Evolutionary conservation across 2,329 filamentous ascomycete species (phyloP), one percentile per base, ranked within the genome.

Genomic region (Neonectria faginata): DNA sequence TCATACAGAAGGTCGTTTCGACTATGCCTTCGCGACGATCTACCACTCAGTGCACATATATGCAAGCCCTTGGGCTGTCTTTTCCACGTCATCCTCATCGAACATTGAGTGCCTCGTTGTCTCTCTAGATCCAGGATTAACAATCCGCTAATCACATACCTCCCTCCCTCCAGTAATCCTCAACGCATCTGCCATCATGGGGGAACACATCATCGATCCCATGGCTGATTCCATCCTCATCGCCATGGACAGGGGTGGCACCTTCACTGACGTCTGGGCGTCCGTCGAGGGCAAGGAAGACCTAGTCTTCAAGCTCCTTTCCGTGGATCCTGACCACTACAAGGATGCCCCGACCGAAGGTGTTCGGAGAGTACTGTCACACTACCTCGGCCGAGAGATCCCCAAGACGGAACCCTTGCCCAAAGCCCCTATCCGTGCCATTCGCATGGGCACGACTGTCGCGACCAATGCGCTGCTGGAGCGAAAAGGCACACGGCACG

Each of bases 371-470:
- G 65, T 60, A 22, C 52, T 58, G 8, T 56, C 22, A 42, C 52
- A 57, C 56, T 62, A 44, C 44, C 52, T 36, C 39, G 56, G 36
- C 12, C 29, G 48, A 29, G 44, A 74, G 2, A 68, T 79, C 16
- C 76, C 75, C 5, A 70, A 76, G 14, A 73, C 73, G 18, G 65
- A 74, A 16, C 71, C 75, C 7, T 66, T 80, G 7, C 76, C 79
- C 22, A 76, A 78, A 14, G 73, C 73, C 4, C 70, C 75, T 25
- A 75, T 81, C 54, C 88, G 91, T 72, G 90, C 88, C 66, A 92
- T 92, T 74, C 87, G 91, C 31, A 92, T 92, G 89, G 91, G 91
- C 39, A 93, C 91, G 1, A 93, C 91, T 0, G 90, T 93, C 6
- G 91, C 91, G 2, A 93, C 91, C 2, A 93, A 93, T 18, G 67